These are phyloP conservation scores for Cyclotella cryptica DNA, from an alignment of 108 stramenopile species.

Conservation along the genomic window DNA sequence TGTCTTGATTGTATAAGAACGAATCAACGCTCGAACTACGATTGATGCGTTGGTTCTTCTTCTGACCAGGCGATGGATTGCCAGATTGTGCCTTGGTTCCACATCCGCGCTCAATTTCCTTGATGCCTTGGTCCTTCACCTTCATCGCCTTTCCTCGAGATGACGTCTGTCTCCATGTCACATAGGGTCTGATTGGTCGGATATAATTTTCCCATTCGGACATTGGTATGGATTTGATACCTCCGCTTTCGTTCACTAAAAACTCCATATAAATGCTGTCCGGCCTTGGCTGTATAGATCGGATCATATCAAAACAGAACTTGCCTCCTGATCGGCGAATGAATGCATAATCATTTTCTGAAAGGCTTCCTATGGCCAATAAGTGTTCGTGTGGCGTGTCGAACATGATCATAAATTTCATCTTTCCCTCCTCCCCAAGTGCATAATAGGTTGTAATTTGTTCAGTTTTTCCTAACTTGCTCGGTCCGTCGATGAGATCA, in stretches of 20 bases:
- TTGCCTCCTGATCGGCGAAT: neutral
- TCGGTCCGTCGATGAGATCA: neutral
- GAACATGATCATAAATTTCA: neutral
- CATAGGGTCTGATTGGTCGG: neutral
- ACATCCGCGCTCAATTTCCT: too few relatives aligned
- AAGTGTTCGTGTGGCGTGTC: neutral
- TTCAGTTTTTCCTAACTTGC: neutral
- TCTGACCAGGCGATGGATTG: too few relatives aligned
- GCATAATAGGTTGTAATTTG: neutral
- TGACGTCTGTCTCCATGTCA: neutral
- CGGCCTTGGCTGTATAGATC: neutral
- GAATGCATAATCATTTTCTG: constrained; percentile 5
- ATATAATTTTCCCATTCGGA: neutral
- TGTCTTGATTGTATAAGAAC: too few relatives aligned
- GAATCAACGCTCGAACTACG: too few relatives aligned
- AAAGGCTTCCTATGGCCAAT: neutral
- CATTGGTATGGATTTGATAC: constrained; percentile 5
- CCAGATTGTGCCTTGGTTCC: too few relatives aligned
- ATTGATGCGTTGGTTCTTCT: too few relatives aligned
- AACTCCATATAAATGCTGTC: neutral
- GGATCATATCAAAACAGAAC: neutral
- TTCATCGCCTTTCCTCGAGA: too few relatives aligned
- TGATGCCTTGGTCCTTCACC: too few relatives aligned
- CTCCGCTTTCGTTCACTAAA: neutral
- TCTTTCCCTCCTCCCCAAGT: neutral